phyloP scores from a whole-genome alignment of 2,329 filamentous ascomycete species.

The Aureobasidium sp. region DNA sequence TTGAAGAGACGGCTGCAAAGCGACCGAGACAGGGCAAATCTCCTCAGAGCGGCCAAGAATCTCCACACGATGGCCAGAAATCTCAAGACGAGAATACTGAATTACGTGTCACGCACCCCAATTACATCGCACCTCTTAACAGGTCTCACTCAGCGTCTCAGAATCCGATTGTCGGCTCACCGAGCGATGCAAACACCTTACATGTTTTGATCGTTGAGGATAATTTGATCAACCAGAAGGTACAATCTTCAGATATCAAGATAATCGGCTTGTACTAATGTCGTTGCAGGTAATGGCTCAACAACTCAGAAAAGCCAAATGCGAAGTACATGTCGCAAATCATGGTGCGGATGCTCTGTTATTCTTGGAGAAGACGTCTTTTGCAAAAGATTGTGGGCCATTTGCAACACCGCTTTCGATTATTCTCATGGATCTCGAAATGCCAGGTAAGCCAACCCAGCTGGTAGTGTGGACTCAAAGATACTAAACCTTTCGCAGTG shows the following conservation, averaged over 20 bases:
- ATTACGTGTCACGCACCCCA: background rate
- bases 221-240: constrained; percentile 33
- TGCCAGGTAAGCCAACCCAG: constrained; percentile 43
- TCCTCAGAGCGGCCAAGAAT: background rate
- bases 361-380: constrained; percentile 22
- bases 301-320: constrained; percentile 29
- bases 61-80: background rate
- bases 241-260: background rate
- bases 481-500: constrained; percentile 28
- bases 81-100: background rate
- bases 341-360: constrained; percentile 30
- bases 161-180: constrained; percentile 4
- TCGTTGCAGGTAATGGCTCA: constrained; percentile 24
- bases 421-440: constrained; percentile 73
- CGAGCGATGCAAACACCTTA: background rate
- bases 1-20: background rate
- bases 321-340: constrained; percentile 28
- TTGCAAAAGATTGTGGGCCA: constrained; percentile 1
- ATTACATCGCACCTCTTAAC: background rate
- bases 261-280: background rate
- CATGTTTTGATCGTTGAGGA: constrained; percentile 26
- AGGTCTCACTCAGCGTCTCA: constrained; percentile 2
- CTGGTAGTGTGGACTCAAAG: too few relatives aligned
- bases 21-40: background rate
- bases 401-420: background rate